Base-by-base conservation (phyloP, 768 basidiomycete genomes). In the Pleurotus citrinopileatus region DNA sequence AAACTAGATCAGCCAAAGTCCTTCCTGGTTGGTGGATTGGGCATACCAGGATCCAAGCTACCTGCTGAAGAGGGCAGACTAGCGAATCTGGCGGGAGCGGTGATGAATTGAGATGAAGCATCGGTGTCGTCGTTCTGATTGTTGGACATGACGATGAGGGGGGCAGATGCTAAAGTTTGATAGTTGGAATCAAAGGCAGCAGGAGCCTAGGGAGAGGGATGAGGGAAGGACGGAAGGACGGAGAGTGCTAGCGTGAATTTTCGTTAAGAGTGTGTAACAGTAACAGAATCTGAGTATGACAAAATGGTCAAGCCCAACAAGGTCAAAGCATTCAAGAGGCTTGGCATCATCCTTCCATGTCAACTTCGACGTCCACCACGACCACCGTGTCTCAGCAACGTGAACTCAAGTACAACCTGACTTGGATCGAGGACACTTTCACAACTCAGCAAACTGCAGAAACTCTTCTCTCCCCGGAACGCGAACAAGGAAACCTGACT, bases 391-490 rank as follows among this genome's bases (percentile, higher is more conserved):
- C 27, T 9, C 25, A 22, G n/a, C n/a, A 37, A 9, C 34, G 22
- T 51, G 32, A 51, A 37, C 48, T 51, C 29, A 51, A 51, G 22
- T 51, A 51, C 48, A 51, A 51, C 34, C 32, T 51, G 32, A 37
- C 19, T 17, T 77, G 73, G 74, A 64, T 70, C 52, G 65, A 72
- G 25, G 60, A 59, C 37, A 80, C 78, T 2, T 85, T 87, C 62
- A 57, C 60, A 42, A 72, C 74, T 10, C 74, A 71, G 48, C 19
- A 67, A 12, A 59, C 59, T 12, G 67, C 75, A 47, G 77, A 82
- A 56, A 52, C 69, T n/a, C 76, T 83, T 37, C 73, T 84, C 20
- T 65, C 71, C 3, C 81, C 81, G 45, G 76, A 84, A 58, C 73
- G 74, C 45, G 77, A 83, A 28, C 62, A 69, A n/a, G 82, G 80